Conservation (phyloP, 768 basidiomycete genomes). For the Panellus pusillus region DNA sequence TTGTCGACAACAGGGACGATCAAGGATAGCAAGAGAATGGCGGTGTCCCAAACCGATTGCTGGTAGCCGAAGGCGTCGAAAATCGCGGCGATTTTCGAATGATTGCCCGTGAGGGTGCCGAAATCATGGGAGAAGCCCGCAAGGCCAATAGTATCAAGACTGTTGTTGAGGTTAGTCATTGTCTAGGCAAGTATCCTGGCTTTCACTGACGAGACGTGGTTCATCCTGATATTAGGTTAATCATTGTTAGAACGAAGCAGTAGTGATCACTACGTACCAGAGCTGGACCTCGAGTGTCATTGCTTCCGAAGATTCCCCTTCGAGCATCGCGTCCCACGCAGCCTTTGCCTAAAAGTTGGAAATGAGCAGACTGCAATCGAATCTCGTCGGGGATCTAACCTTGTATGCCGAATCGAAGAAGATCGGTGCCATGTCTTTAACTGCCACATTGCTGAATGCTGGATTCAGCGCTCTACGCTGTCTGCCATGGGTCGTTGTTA, state of each 20-base stretch:
- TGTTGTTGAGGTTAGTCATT: neutral
- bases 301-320: neutral
- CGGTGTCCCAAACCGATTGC: neutral
- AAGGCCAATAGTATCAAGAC: conserved; percentile 7
- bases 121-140: conserved; percentile 10
- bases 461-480: conserved; percentile 8
- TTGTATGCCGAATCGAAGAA: conserved; percentile 11
- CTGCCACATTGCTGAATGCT: conserved; percentile 1
- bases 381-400: neutral
- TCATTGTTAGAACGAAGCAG: too few species aligned
- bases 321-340: conserved; percentile 5
- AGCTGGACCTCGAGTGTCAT: conserved; percentile 8
- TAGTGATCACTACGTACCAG: too few species aligned
- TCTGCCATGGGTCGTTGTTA: too few species aligned
- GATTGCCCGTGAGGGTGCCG: conserved; percentile 1
- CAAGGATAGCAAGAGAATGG: neutral
- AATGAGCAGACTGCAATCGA: neutral
- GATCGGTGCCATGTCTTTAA: conserved; percentile 2
- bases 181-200: neutral
- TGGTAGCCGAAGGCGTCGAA: conserved; percentile 4
- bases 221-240: too few species aligned
- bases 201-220: conserved; percentile 14
- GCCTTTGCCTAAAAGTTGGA: conserved; percentile 5
- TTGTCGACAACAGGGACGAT: neutral
- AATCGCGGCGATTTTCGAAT: neutral